Percentiles rank a stretch among this genome's conserved stretches.
Conservation (phyloP, 176 grass and related monocot genomes). For the Paspalum vaginatum region DNA sequence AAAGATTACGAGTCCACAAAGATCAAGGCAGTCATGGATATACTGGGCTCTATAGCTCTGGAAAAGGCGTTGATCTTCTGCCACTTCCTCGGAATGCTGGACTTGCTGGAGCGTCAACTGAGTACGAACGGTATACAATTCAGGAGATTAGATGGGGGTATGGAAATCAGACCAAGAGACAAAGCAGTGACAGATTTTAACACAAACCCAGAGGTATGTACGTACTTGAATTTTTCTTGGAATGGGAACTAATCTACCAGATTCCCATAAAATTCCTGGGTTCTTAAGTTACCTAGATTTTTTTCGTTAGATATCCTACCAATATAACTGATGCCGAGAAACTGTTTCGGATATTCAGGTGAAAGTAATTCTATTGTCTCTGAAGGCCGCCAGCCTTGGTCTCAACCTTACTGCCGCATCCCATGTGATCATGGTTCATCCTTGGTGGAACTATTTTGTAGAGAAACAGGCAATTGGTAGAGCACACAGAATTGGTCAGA, state of each 20-base stretch:
- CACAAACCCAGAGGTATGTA: slow-evolving; percentile 55
- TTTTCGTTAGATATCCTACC: too few relatives aligned
- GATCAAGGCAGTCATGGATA: slow-evolving; percentile 54
- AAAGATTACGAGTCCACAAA: slow-evolving; percentile 78
- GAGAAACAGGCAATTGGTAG: slow-evolving; percentile 75
- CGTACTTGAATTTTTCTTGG: background rate
- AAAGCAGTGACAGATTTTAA: slow-evolving; percentile 75
- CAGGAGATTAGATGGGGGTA: slow-evolving; percentile 74
- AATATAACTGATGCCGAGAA: background rate
- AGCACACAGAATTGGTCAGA: slow-evolving; percentile 79
- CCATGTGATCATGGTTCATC: slow-evolving; percentile 77
- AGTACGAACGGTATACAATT: slow-evolving; percentile 57
- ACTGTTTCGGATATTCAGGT: slow-evolving; percentile 51
- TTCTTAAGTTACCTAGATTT: too few relatives aligned
- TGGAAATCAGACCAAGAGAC: slow-evolving; percentile 62
- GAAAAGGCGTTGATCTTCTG: slow-evolving; percentile 82
- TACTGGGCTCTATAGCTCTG: slow-evolving; percentile 52
- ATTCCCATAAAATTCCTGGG: too few relatives aligned
- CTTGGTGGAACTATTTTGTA: slow-evolving; percentile 70
- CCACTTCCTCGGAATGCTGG: slow-evolving; percentile 78
- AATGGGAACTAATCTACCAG: background rate
- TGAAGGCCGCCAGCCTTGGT: slow-evolving; percentile 66
- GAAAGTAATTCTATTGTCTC: slow-evolving; percentile 67
- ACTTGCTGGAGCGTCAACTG: slow-evolving; percentile 75
- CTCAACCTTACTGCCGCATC: slow-evolving; percentile 70